Conservation (phyloP, 768 basidiomycete genomes). For the Gelatoporia subvermispora region DNA sequence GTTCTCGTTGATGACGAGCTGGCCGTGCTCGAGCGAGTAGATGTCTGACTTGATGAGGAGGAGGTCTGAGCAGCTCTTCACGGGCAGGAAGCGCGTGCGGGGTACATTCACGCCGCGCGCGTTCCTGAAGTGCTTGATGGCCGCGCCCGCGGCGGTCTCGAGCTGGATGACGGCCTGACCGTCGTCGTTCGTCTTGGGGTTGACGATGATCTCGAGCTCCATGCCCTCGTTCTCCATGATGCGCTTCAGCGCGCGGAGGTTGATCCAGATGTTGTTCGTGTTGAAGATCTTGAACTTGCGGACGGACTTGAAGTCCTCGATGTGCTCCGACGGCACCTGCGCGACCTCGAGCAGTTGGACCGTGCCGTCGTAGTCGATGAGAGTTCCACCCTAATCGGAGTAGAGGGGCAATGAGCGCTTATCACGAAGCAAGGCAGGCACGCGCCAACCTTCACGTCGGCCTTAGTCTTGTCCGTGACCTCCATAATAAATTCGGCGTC, state of each 20-base stretch:
- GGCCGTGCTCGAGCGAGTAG: slow-evolving; percentile 86
- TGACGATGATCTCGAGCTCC: slow-evolving; percentile 94
- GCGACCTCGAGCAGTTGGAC: slow-evolving; percentile 90
- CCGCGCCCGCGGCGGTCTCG: slow-evolving; percentile 75
- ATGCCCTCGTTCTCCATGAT: slow-evolving; percentile 83
- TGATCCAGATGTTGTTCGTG: slow-evolving; percentile 81
- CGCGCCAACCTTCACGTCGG: slow-evolving; percentile 49
- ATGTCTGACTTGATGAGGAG: slow-evolving; percentile 90
- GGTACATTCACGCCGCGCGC: slow-evolving; percentile 95
- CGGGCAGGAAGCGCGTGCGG: slow-evolving; percentile 88
- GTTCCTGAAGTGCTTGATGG: slow-evolving; percentile 89
- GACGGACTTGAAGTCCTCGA: slow-evolving; percentile 88
- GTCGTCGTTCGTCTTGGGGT: slow-evolving; percentile 82
- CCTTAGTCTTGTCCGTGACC: slow-evolving; percentile 96
- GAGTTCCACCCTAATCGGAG: slow-evolving; percentile 62
- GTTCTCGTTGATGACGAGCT: slow-evolving; percentile 76
- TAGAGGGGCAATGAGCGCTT: background rate
- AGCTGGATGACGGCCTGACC: slow-evolving; percentile 76
- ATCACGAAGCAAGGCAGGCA: background rate
- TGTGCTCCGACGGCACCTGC: slow-evolving; percentile 89
- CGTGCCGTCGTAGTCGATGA: slow-evolving; percentile 87
- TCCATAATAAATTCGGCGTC: slow-evolving; percentile 90
- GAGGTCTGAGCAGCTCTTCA: slow-evolving; percentile 83
- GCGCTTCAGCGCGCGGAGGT: slow-evolving; percentile 75
- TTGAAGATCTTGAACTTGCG: slow-evolving; percentile 95